A percentile compares a stretch with the other conserved stretches of the same genome.
Evolutionary conservation across 805 yeast species (phyloP).

Genomic region (Lipomyces lipofer): DNA sequence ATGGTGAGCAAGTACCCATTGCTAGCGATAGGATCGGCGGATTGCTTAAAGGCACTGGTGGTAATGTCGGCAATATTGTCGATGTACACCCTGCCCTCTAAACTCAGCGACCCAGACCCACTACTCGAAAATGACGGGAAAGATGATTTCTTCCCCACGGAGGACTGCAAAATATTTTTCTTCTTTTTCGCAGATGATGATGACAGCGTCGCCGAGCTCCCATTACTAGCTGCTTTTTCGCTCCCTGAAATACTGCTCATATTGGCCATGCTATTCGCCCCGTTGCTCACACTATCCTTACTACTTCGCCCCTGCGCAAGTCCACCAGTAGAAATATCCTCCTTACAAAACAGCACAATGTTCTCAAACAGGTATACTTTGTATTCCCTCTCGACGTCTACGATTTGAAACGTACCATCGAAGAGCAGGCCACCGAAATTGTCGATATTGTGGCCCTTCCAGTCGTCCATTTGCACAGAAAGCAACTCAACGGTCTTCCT

Average conservation of each 20-base stretch:
- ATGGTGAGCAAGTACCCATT: conserved; percentile 26
- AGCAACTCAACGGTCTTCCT: conserved; percentile 67
- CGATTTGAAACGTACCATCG: conserved; percentile 49
- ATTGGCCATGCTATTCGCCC: neutral
- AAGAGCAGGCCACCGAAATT: conserved; percentile 84
- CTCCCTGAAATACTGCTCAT: neutral
- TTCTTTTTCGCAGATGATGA: conserved; percentile 44
- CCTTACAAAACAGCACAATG: conserved; percentile 64
- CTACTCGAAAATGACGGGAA: conserved; percentile 17
- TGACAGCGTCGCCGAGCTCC: neutral
- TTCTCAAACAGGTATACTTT: conserved; percentile 85
- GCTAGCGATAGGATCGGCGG: conserved; percentile 30
- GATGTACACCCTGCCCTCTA: conserved; percentile 81
- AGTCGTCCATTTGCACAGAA: conserved; percentile 74
- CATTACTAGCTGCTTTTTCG: neutral
- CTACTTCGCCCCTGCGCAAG: neutral
- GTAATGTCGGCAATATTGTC: conserved; percentile 58
- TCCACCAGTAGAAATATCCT: conserved; percentile 38
- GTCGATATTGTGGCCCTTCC: conserved; percentile 83
- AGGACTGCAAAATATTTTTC: conserved; percentile 49
- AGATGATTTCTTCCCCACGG: conserved; percentile 45
- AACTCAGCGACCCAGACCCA: conserved; percentile 45
- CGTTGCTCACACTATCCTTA: neutral
- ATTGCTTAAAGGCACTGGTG: conserved; percentile 27
- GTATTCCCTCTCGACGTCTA: conserved; percentile 77